A percentile compares a stretch with the other conserved stretches of the same genome.
Conservation (phyloP, 176 grass and related monocot genomes). For the Bromus sterilis region DNA sequence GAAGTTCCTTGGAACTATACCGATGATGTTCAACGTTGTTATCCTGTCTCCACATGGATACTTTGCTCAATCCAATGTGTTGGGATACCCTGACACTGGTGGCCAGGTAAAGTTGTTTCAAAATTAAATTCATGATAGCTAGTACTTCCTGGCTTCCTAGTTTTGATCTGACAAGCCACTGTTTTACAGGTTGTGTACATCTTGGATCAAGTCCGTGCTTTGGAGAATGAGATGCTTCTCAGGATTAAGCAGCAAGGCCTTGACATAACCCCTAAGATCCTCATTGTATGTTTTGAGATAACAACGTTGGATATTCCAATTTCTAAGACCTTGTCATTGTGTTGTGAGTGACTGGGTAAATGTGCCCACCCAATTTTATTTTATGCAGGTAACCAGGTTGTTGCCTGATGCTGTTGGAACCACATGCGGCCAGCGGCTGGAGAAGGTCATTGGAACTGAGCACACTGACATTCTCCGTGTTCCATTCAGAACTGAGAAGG, state of each 20-base stretch:
- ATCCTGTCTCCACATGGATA: slow-evolving; percentile 96
- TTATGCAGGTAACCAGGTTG: slow-evolving; percentile 78
- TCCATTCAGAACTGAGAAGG: slow-evolving; percentile 83
- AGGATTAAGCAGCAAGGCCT: slow-evolving; percentile 99
- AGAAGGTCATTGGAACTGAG: slow-evolving; percentile 81
- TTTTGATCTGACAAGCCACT: slow-evolving; percentile 16
- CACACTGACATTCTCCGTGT: slow-evolving; percentile 89
- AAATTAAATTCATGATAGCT: neutral
- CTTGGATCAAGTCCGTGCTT: slow-evolving; percentile 92
- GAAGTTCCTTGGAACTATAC: slow-evolving; percentile 87
- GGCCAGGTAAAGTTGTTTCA: slow-evolving; percentile 61
- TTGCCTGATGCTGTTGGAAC: slow-evolving; percentile 96
- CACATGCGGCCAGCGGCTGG: slow-evolving; percentile 80
- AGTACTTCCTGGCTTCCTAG: neutral
- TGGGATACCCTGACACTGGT: slow-evolving; percentile 96
- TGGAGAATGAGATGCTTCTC: slow-evolving; percentile 97
- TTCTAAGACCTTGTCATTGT: neutral
- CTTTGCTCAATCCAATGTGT: slow-evolving; percentile 96
- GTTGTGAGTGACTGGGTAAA: neutral
- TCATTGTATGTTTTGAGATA: slow-evolving; percentile 62
- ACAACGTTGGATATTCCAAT: neutral
- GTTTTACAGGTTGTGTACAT: slow-evolving; percentile 80
- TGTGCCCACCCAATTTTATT: neutral
- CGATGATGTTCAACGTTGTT: slow-evolving; percentile 97
- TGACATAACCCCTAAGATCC: slow-evolving; percentile 86